Evolutionary conservation across 805 yeast species (phyloP), one percentile per base, ranked within the genome.

Genomic region (Barnettozyma sp.): DNA sequence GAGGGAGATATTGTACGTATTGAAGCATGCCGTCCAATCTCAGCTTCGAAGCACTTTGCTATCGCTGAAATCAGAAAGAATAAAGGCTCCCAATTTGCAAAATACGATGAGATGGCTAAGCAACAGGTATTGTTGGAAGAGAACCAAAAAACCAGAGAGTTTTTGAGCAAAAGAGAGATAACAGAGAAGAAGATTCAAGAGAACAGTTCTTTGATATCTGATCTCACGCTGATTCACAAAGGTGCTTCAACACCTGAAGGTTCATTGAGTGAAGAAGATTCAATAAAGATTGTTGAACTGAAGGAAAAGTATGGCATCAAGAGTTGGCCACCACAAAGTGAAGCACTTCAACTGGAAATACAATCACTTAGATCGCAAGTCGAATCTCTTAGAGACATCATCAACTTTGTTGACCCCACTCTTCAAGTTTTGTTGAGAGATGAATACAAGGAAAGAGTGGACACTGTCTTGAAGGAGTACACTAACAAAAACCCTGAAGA

Each of bases 1-100:
- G 95, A 87, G 58, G 98, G 98, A 30, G 98, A 90, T 64, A 67
- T 90, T 43, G 97, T 92, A 12, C 76, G 97, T 60, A 85, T 90
- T 39, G 95, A 90, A 60, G 74, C 85, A 23, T 81, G 87, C 24
- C 80, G 95, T 45, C 94, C 95, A 27, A 61, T 87, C 27, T 79
- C 94, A 13, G 73, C 88, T 13, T 69, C 79, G 41, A 90, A 90
- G 60, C 75, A 71, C 42, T 90, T 90, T 65, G 87, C 97, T 8
- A 77, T 90, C 40, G 95, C 97, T 3, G 97, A 90, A 55, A 84
- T 90, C 56, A 75, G 85, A 62, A 77, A 71, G 56, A 81, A 84
- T 53, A 78, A 82, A 61, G 97, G 97, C 72, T 88, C 87, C 54
- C 90, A 86, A 59, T 85, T 88, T 68, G 90, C 83, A 19, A 64